Evolutionary conservation across 2,329 filamentous ascomycete genomes (phyloP).

Genomic region (Fusarium sp.): DNA sequence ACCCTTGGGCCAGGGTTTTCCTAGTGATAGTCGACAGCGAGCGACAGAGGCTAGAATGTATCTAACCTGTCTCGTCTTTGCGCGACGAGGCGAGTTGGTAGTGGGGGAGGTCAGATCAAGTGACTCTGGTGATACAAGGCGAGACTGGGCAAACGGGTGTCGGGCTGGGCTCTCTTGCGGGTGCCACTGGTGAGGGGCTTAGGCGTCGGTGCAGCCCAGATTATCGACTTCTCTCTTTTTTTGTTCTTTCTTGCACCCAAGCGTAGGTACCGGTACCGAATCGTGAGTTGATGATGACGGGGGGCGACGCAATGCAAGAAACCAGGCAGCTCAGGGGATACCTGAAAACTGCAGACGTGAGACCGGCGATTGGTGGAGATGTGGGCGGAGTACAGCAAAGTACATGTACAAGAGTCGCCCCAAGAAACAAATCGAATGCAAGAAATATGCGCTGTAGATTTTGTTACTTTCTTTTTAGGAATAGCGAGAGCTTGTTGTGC

Average conservation of each 20-base stretch:
- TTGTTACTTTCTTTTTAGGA: conserved; percentile 1
- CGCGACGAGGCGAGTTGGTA: conserved; percentile 34
- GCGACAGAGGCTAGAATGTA: conserved; percentile 1
- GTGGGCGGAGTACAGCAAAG: conserved; percentile 29
- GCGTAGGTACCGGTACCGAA: conserved; percentile 10
- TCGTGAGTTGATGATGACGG: conserved; percentile 23
- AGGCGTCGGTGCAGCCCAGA: conserved; percentile 33
- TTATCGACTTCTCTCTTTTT: not conserved
- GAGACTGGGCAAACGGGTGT: conserved; percentile 26
- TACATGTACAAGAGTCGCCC: conserved; percentile 29
- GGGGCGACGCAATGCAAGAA: conserved; percentile 31
- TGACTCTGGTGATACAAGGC: conserved; percentile 25
- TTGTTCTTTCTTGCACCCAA: conserved; percentile 11
- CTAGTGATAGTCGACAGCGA: conserved; percentile 15
- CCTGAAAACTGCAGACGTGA: conserved; percentile 21
- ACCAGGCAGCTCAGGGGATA: conserved; percentile 29
- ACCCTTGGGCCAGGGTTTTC: conserved; percentile 42
- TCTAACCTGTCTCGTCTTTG: conserved; percentile 30
- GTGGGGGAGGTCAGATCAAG: conserved; percentile 26
- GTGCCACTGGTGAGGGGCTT: conserved; percentile 43
- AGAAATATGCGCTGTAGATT: conserved; percentile 18
- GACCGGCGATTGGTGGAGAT: conserved; percentile 36
- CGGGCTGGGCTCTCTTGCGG: conserved; percentile 23
- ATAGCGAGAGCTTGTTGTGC: conserved; percentile 10
- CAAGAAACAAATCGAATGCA: conserved; percentile 35